Evolutionary conservation across 2,329 filamentous ascomycete genomes (phyloP).

Genomic region (Thielaviopsis populi): DNA sequence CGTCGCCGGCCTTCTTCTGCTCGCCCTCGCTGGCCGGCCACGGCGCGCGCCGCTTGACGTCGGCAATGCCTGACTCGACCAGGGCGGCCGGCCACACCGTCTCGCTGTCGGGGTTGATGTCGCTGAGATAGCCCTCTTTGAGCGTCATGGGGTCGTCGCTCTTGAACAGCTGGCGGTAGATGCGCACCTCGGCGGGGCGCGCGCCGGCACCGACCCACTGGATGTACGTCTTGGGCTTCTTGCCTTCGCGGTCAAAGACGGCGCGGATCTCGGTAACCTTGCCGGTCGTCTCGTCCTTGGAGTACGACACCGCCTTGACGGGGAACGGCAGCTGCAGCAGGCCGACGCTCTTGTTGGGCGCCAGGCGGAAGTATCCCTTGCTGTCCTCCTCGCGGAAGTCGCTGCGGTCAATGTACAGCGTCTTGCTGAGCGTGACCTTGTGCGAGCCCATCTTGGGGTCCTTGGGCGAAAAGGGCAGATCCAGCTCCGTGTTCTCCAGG

Average conservation of each 20-base stretch:
- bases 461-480: conserved; percentile 72
- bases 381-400: conserved; percentile 66
- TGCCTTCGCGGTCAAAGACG: conserved; percentile 51
- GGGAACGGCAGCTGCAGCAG: conserved; percentile 57
- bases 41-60: conserved; percentile 56
- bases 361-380: conserved; percentile 65
- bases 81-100: conserved; percentile 62
- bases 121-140: conserved; percentile 65
- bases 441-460: conserved; percentile 51
- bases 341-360: conserved; percentile 62
- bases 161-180: conserved; percentile 75
- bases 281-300: conserved; percentile 49
- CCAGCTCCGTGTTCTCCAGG: conserved; percentile 44
- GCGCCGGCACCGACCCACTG: conserved; percentile 68
- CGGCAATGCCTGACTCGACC: conserved; percentile 69
- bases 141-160: conserved; percentile 66
- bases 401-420: conserved; percentile 68
- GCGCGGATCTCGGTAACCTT: conserved; percentile 50
- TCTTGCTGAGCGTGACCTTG: conserved; percentile 52
- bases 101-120: conserved; percentile 75
- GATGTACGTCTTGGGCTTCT: conserved; percentile 67
- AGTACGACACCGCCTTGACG: conserved; percentile 54
- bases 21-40: conserved; percentile 72
- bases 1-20: conserved; percentile 29
- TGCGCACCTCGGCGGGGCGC: conserved; percentile 55